Evolutionary conservation across 1,284 basidiomycete genomes (phyloP).

Genomic region (Trichosporon coremiiforme): DNA sequence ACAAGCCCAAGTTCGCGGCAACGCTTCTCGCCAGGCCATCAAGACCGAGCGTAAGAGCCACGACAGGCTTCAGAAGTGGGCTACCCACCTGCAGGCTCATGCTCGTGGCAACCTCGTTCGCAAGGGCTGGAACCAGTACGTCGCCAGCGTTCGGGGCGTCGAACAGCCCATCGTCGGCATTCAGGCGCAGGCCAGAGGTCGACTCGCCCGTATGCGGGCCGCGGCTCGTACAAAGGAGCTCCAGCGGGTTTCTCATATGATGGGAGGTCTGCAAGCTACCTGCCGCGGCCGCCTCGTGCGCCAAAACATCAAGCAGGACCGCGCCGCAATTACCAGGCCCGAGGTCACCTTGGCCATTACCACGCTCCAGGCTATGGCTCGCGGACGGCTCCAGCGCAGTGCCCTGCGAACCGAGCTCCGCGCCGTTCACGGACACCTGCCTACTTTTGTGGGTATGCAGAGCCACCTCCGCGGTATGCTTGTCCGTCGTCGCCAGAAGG

Average conservation of each 20-base stretch:
- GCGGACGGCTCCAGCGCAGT: constrained; percentile 45
- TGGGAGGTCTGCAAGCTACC: constrained; percentile 68
- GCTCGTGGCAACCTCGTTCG: constrained; percentile 34
- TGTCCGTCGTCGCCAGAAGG: constrained; percentile 68
- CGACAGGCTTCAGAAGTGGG: constrained; percentile 41
- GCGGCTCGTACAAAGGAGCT: constrained; percentile 52
- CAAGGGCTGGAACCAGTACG: constrained; percentile 25
- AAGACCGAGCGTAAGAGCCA: constrained; percentile 41
- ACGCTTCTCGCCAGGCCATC: constrained; percentile 65
- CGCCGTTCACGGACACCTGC: constrained; percentile 32
- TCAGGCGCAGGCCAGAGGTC: constrained; percentile 77
- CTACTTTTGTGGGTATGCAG: constrained; percentile 67
- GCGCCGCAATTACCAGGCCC: constrained; percentile 57
- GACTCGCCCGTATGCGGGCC: constrained; percentile 68
- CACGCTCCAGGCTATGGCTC: constrained; percentile 45
- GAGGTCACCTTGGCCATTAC: constrained; percentile 38
- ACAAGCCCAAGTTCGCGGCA: constrained; percentile 76
- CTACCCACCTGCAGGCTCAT: constrained; percentile 45
- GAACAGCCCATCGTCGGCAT: constrained; percentile 60
- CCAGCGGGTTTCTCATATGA: constrained; percentile 52
- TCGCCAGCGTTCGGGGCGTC: constrained; percentile 28
- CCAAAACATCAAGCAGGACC: constrained; percentile 43
- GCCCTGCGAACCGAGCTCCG: constrained; percentile 38
- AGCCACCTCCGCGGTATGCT: constrained; percentile 78
- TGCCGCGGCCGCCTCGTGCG: constrained; percentile 60